A percentile compares a stretch with the other conserved stretches of the same genome.
phyloP scores from a whole-genome alignment of 1,284 basidiomycete species.

The Heliocybe sulcata region DNA sequence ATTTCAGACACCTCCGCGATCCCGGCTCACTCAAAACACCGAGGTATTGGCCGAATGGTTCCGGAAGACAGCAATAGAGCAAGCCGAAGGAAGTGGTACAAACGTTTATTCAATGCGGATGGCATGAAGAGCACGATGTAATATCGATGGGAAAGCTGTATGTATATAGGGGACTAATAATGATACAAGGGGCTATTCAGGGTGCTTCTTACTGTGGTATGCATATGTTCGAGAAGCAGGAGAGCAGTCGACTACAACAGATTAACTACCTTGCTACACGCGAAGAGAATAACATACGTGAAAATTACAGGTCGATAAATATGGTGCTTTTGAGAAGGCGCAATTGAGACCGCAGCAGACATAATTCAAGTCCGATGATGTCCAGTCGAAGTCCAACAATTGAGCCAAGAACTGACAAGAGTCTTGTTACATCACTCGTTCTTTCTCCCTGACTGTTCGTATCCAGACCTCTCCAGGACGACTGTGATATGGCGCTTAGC shows the following conservation, averaged over 20 bases:
- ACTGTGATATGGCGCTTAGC: slow-evolving; percentile 36
- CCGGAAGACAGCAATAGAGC: neutral
- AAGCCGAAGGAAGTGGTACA: neutral
- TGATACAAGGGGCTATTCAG: neutral
- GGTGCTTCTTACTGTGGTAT: neutral
- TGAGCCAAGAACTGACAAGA: neutral
- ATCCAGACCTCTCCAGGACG: slow-evolving; percentile 82
- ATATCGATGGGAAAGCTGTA: no score
- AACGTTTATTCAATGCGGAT: neutral
- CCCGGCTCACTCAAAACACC: neutral
- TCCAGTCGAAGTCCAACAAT: neutral
- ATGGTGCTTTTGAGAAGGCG: neutral
- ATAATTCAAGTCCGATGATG: neutral
- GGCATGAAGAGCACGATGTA: no score
- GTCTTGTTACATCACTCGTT: slow-evolving; percentile 33
- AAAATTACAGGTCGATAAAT: neutral
- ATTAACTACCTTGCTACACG: neutral
- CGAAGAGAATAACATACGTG: neutral
- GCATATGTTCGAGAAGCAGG: neutral
- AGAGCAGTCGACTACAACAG: neutral
- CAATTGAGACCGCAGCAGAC: no score
- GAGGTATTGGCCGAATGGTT: neutral
- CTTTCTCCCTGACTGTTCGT: slow-evolving; percentile 55
- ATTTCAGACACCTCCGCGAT: neutral
- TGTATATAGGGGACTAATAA: no score